Conservation (phyloP, 306 rosid genomes). For the Prunus mira region DNA sequence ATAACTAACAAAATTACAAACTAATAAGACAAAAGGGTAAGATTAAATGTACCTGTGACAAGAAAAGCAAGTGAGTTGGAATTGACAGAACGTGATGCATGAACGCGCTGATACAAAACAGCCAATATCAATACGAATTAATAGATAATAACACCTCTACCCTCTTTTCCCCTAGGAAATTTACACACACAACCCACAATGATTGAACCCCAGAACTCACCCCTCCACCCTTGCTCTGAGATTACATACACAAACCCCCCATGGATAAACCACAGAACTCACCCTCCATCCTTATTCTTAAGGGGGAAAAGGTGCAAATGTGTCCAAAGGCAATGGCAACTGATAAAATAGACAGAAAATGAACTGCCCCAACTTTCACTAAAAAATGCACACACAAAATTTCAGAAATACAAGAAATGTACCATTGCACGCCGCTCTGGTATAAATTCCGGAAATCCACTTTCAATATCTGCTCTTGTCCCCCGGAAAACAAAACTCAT, state of each 20-base stretch:
- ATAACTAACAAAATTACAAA: not conserved
- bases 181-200: not conserved
- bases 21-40: not conserved
- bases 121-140: not conserved
- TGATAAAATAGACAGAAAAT: not conserved
- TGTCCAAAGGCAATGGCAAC: not conserved
- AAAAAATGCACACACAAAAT: not conserved
- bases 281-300: not conserved
- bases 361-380: slow-evolving; percentile 6
- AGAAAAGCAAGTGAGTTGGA: slow-evolving; percentile 92
- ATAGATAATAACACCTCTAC: not conserved
- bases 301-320: not conserved
- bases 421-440: slow-evolving; percentile 86
- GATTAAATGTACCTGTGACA: slow-evolving; percentile 68
- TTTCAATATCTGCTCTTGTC: slow-evolving; percentile 75
- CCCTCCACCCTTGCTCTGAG: not conserved
- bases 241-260: not conserved
- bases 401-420: slow-evolving; percentile 15
- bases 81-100: slow-evolving; percentile 69
- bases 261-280: not conserved
- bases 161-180: not conserved
- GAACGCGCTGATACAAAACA: slow-evolving; percentile 52
- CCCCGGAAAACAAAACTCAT: slow-evolving; percentile 96
- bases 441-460: slow-evolving; percentile 71
- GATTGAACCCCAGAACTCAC: not conserved